Percentiles rank a stretch among this genome's conserved stretches.
phyloP scores from a whole-genome alignment of 306 rosid species.

The Neltuma alba region DNA sequence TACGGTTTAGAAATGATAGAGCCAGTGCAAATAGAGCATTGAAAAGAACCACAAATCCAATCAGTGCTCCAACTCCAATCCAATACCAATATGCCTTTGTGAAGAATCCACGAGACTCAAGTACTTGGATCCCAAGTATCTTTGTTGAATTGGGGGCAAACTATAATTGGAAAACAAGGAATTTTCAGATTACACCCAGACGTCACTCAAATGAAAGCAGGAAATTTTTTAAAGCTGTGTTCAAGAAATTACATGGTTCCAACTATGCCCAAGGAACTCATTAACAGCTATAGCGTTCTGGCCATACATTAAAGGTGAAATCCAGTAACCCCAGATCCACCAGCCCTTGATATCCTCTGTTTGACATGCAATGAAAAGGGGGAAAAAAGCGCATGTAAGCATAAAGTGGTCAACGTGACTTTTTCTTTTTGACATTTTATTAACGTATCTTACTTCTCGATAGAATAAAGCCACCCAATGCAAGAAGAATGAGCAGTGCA shows the following conservation, averaged over 20 bases:
- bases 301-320: conserved; percentile 63
- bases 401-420: neutral
- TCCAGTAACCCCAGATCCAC: conserved; percentile 69
- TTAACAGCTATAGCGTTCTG: conserved; percentile 52
- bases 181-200: conserved; percentile 2
- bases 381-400: neutral
- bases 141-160: neutral
- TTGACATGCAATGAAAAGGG: conserved; percentile 9
- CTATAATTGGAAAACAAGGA: conserved; percentile 28
- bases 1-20: conserved; percentile 46
- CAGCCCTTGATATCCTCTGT: conserved; percentile 54
- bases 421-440: neutral
- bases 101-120: conserved; percentile 42
- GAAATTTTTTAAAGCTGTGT: neutral
- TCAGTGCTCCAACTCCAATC: conserved; percentile 48
- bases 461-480: conserved; percentile 56
- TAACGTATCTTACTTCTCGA: conserved; percentile 41
- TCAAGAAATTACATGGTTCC: conserved; percentile 44
- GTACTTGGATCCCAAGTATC: conserved; percentile 12
- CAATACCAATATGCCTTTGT: conserved; percentile 57
- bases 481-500: conserved; percentile 41
- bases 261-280: conserved; percentile 47
- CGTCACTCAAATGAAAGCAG: neutral
- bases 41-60: conserved; percentile 42
- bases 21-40: conserved; percentile 32